A percentile compares a stretch with the other conserved stretches of the same genome.
These are phyloP conservation scores for Macrophomina phaseolina DNA, from an alignment of 2,329 filamentous ascomycete species.

Conservation along the genomic window DNA sequence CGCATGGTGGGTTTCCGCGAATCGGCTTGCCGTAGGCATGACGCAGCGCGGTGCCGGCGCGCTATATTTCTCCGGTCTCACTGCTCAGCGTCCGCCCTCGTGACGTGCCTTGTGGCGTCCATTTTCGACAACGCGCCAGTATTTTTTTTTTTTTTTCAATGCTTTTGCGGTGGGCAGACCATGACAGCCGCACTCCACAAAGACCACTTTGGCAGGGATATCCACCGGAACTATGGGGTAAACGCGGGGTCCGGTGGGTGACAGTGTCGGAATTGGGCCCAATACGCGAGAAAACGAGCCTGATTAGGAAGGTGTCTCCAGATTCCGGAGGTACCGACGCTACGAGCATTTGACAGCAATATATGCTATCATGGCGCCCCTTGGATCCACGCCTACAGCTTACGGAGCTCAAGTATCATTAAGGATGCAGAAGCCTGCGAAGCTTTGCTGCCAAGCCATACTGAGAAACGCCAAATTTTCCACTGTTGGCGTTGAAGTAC, in stretches of 20 bases:
- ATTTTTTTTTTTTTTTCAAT: neutral
- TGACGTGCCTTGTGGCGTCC: neutral
- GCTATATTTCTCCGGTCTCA: constrained; percentile 20
- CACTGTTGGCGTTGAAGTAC: no score
- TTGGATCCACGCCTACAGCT: neutral
- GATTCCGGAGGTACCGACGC: neutral
- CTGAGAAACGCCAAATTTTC: neutral
- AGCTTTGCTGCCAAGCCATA: neutral
- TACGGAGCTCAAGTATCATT: neutral
- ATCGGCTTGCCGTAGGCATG: constrained; percentile 10
- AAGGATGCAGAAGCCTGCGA: neutral
- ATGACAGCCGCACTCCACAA: neutral
- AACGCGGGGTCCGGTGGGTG: constrained; percentile 3
- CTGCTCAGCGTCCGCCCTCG: neutral
- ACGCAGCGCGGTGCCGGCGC: constrained; percentile 18
- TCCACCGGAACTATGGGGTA: constrained; percentile 16
- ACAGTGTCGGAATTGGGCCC: neutral
- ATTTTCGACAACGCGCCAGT: neutral
- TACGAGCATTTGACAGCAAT: neutral
- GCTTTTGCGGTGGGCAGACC: neutral
- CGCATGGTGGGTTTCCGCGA: constrained; percentile 4
- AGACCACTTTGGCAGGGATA: neutral
- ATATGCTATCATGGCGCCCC: neutral
- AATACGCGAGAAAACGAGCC: neutral
- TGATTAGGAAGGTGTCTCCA: constrained; percentile 5